Percentiles rank a stretch among this genome's conserved stretches.
phyloP scores from a whole-genome alignment of 2,329 filamentous ascomycete species.

The Xylaria sp. region DNA sequence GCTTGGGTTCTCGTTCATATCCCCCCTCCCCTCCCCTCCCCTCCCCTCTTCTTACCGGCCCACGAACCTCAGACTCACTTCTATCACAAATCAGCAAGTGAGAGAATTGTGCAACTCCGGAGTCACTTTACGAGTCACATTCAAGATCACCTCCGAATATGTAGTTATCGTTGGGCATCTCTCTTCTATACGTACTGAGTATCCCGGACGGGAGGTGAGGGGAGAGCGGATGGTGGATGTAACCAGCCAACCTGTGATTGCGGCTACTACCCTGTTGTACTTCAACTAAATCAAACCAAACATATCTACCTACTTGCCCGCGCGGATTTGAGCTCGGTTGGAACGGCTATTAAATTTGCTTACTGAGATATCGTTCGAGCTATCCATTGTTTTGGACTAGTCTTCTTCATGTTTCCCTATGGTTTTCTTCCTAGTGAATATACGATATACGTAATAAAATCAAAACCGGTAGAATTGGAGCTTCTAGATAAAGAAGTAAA shows the following conservation, averaged over 20 bases:
- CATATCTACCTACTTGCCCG: not conserved
- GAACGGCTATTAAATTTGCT: slow-evolving; percentile 22
- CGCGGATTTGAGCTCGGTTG: slow-evolving; percentile 1
- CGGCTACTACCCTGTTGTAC: slow-evolving; percentile 7
- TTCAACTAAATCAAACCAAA: not conserved
- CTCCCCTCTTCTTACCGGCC: not conserved
- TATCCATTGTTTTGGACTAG: not conserved
- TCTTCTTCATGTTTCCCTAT: not conserved
- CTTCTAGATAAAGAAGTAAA: not conserved
- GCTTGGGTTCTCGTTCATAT: too few relatives aligned
- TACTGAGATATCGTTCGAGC: not conserved
- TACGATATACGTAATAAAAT: not conserved
- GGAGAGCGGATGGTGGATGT: not conserved
- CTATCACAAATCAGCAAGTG: not conserved
- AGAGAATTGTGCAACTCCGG: not conserved
- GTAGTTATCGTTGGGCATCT: not conserved
- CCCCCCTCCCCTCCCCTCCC: too few relatives aligned
- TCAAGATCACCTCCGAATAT: not conserved
- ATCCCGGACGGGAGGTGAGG: too few relatives aligned
- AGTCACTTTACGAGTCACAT: not conserved
- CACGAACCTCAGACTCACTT: not conserved
- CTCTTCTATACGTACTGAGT: not conserved
- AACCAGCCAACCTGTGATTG: not conserved
- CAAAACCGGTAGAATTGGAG: not conserved
- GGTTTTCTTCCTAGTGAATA: not conserved